Conservation (phyloP, 371 early-diverging fungal genomes). For the Zancudomyces culisetae region DNA sequence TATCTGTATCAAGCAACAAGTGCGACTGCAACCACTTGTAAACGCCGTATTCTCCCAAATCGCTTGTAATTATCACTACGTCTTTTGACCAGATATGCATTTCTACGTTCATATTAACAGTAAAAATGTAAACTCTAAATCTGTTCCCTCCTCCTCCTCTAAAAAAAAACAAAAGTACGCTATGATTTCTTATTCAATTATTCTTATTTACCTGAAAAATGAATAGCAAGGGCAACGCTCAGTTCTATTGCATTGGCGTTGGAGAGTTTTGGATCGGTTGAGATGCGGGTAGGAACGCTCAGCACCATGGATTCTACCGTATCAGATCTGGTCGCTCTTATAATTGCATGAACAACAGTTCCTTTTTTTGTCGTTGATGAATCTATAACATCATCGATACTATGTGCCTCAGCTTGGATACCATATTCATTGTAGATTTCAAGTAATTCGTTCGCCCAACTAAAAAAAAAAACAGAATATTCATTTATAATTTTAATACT, state of each 20-base stretch:
- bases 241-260: slow-evolving; percentile 39
- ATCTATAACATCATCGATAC: no score
- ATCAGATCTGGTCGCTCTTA: slow-evolving; percentile 69
- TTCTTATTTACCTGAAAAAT: slow-evolving; percentile 69
- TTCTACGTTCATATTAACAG: slow-evolving; percentile 31
- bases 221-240: slow-evolving; percentile 43
- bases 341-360: slow-evolving; percentile 66
- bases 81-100: slow-evolving; percentile 80
- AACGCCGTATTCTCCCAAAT: slow-evolving; percentile 48
- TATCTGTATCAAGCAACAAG: slow-evolving; percentile 5
- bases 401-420: no score
- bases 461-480: no score
- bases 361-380: no score
- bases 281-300: slow-evolving; percentile 9
- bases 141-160: slow-evolving; percentile 22
- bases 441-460: no score
- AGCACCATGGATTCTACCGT: slow-evolving; percentile 78
- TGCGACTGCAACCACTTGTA: slow-evolving; percentile 84
- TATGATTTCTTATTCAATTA: slow-evolving; percentile 24
- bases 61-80: slow-evolving; percentile 65
- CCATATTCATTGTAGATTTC: no score
- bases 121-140: slow-evolving; percentile 26
- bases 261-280: slow-evolving; percentile 8
- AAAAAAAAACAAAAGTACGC: slow-evolving; percentile 50
- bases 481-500: no score